phyloP scores from a whole-genome alignment of 2,329 filamentous ascomycete genomes.

The Harringtonia lauricola region DNA sequence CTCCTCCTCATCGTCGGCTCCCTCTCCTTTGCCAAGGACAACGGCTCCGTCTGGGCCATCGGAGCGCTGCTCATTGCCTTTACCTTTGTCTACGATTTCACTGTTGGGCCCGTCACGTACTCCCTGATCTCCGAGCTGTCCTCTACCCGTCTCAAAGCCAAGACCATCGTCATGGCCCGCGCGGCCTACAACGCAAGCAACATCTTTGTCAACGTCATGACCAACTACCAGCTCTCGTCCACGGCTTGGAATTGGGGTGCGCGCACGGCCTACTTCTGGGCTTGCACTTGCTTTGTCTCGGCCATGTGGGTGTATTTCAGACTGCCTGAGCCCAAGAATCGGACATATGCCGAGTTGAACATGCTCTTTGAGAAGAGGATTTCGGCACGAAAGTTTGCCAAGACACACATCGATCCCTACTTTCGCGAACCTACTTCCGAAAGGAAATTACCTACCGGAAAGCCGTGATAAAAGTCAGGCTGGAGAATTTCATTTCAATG shows the following conservation, averaged over 20 bases:
- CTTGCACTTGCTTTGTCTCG: constrained; percentile 4
- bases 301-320: constrained; percentile 5
- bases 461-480: too few relatives aligned
- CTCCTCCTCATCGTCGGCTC: constrained; percentile 36
- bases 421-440: too few relatives aligned
- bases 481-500: too few relatives aligned
- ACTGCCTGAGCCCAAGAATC: constrained; percentile 4
- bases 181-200: constrained; percentile 15
- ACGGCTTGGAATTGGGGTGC: constrained; percentile 20
- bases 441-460: too few relatives aligned
- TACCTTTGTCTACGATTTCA: constrained; percentile 40
- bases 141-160: constrained; percentile 20
- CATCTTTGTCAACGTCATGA: constrained; percentile 16
- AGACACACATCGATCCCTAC: not conserved
- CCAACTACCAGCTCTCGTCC: constrained; percentile 21
- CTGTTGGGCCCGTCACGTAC: constrained; percentile 37
- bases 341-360: not conserved
- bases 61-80: constrained; percentile 39
- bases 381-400: not conserved
- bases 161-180: constrained; percentile 20
- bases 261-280: constrained; percentile 22
- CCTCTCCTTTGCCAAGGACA: constrained; percentile 29
- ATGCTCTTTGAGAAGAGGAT: not conserved
- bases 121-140: constrained; percentile 39
- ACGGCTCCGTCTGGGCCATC: constrained; percentile 32